Evolutionary conservation across 2,329 filamentous ascomycete species (phyloP), one percentile per base, ranked within the genome.

Genomic region (Dactylellina drechsleri): DNA sequence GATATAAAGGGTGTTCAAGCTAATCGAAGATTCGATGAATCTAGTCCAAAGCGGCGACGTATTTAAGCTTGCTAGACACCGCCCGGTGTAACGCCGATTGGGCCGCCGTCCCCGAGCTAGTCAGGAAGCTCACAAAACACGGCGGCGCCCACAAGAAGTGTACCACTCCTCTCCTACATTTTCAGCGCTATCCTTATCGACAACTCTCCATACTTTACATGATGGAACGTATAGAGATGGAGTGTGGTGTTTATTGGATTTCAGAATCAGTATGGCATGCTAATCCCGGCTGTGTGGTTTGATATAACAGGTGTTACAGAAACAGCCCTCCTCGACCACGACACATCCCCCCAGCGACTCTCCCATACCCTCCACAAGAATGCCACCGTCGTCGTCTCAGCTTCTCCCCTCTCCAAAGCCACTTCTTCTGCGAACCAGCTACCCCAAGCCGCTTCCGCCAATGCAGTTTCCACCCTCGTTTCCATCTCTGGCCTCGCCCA

Each of bases 51-150:
- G 93, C 90, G 77, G 87, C 87, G 79, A 88, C 90, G 81, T 98
- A 98, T 83, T 87, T 97, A 78, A 86, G 87, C 81, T 88, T 89
- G 82, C 88, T 99, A 80, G 92, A 98, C 82, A 87, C 90, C 79
- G 93, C 92, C 78, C 91, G 95, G 80, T 96, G 92, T 82, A 89
- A 94, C 80, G 93, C 91, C 61, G 90, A 89, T 82, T 99, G 95
- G 95, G 86, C 89, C 78, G 88, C 91, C 31, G 87, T 98, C 31
- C 92, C 92, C 26, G 94, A 98, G 83, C 87, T 96, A 77, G 90
- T 95, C 79, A 89, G 94, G 81, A 99, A 99, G 83, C 87, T 98
- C 80, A 91, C 91, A 80, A 98, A 99, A 83, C 94, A 99, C 86
- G 92, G 93, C 79, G 72, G 72, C 15, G 90, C 93, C 47, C 88